These are phyloP conservation scores for Arthrobotrys sphaeroides DNA, from an alignment of 2,329 filamentous ascomycete genomes.

Conservation along the genomic window DNA sequence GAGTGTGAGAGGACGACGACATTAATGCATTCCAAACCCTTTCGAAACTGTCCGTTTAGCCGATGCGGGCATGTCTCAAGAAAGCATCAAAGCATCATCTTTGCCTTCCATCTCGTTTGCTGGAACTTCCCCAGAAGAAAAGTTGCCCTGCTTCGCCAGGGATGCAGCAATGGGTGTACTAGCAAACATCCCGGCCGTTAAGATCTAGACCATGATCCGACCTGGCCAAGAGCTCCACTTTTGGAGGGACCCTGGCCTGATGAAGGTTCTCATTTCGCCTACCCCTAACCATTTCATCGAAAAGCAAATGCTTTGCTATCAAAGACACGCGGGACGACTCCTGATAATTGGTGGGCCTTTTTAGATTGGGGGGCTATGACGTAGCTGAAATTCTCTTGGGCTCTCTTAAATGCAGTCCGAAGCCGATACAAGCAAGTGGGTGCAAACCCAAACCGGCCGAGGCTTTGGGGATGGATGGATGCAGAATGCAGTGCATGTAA, in stretches of 20 bases:
- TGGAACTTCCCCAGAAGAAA: slow-evolving; percentile 31
- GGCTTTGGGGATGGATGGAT: slow-evolving; percentile 1
- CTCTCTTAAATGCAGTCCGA: slow-evolving; percentile 16
- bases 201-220: slow-evolving; percentile 52
- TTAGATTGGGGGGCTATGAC: slow-evolving; percentile 43
- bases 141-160: slow-evolving; percentile 11
- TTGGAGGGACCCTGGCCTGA: slow-evolving; percentile 38
- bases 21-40: slow-evolving; percentile 33
- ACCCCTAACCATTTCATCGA: slow-evolving; percentile 51
- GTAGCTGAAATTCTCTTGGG: slow-evolving; percentile 23
- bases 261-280: slow-evolving; percentile 52
- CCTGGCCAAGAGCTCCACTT: slow-evolving; percentile 44
- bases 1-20: neutral
- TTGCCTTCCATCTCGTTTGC: slow-evolving; percentile 13
- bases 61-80: slow-evolving; percentile 51
- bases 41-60: slow-evolving; percentile 52
- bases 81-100: slow-evolving; percentile 28
- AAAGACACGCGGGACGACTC: slow-evolving; percentile 54
- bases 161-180: slow-evolving; percentile 21
- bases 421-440: slow-evolving; percentile 45
- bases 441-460: slow-evolving; percentile 4
- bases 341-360: slow-evolving; percentile 43
- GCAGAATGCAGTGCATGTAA: neutral
- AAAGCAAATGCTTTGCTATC: slow-evolving; percentile 38
- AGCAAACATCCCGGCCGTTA: slow-evolving; percentile 48